phyloP scores from a whole-genome alignment of 1,284 basidiomycete genomes.

The Tilletia indica region DNA sequence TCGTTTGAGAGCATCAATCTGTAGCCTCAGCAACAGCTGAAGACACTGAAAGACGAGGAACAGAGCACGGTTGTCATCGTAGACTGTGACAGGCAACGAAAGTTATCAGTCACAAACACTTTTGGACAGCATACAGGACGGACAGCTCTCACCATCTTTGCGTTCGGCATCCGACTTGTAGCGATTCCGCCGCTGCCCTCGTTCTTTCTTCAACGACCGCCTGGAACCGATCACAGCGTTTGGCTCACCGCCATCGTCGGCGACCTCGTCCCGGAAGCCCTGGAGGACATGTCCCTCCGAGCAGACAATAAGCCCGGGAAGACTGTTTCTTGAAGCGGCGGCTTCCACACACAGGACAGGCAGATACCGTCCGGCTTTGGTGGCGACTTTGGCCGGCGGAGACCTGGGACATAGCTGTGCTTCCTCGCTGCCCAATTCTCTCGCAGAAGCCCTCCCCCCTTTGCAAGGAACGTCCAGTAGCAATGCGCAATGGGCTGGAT shows the following conservation, averaged over 20 bases:
- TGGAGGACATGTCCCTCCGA: slow-evolving; percentile 35
- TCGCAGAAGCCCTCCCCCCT: too few species aligned
- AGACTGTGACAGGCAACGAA: not conserved
- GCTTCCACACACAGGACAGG: slow-evolving; percentile 30
- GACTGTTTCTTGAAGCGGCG: slow-evolving; percentile 26
- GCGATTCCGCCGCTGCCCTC: not conserved
- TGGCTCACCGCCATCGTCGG: slow-evolving; percentile 20
- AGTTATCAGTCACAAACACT: not conserved
- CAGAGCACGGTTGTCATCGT: not conserved
- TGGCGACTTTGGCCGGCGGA: not conserved
- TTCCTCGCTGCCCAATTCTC: too few species aligned
- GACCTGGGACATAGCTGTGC: not conserved
- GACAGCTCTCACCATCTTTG: not conserved
- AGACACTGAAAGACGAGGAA: slow-evolving; percentile 39
- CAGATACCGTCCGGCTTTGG: not conserved
- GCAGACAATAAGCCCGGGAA: slow-evolving; percentile 30
- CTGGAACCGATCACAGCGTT: not conserved
- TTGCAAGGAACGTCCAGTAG: too few species aligned
- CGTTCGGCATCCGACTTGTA: slow-evolving; percentile 6
- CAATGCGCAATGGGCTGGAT: too few species aligned
- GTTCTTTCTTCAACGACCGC: not conserved
- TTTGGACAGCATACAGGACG: not conserved
- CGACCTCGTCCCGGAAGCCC: slow-evolving; percentile 28
- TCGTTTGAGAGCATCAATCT: slow-evolving; percentile 33
- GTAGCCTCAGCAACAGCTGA: slow-evolving; percentile 42